phyloP scores from a whole-genome alignment of 2,329 filamentous ascomycete species.

The Penicillium sp. region DNA sequence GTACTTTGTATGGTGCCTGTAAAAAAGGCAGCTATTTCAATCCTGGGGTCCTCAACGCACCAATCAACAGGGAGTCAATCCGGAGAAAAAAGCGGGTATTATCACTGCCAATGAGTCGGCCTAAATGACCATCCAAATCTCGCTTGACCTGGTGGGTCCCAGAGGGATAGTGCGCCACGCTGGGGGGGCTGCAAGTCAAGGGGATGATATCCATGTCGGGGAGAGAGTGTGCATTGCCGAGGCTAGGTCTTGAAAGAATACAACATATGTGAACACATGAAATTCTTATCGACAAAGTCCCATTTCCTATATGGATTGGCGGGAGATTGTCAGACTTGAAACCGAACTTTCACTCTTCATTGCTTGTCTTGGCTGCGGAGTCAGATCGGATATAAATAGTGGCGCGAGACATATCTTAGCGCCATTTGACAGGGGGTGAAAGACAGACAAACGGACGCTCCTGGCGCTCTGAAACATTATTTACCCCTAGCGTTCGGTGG shows the following conservation, averaged over 20 bases:
- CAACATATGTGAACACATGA: neutral
- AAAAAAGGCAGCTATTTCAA: conserved; percentile 6
- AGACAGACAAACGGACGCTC: conserved; percentile 4
- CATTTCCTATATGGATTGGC: neutral
- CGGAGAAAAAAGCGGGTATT: conserved; percentile 27
- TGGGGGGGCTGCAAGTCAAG: conserved; percentile 21
- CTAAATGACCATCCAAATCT: conserved; percentile 21
- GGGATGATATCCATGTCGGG: conserved; percentile 7
- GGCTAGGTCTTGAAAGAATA: neutral
- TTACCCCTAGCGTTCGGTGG: conserved; percentile 19
- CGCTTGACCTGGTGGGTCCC: conserved; percentile 26
- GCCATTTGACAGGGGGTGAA: conserved; percentile 11
- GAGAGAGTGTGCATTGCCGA: neutral
- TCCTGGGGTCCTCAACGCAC: conserved; percentile 22
- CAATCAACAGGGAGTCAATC: conserved; percentile 20
- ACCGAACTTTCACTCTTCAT: conserved; percentile 2
- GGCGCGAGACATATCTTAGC: conserved; percentile 13
- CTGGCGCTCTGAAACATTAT: conserved; percentile 16
- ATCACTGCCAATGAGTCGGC: conserved; percentile 14
- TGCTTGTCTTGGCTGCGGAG: conserved; percentile 14
- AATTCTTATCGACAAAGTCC: neutral
- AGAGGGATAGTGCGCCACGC: conserved; percentile 19
- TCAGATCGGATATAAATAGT: conserved; percentile 27
- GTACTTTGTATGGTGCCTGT: conserved; percentile 1
- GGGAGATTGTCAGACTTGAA: conserved; percentile 14